A percentile compares a stretch with the other conserved stretches of the same genome.
Conservation (phyloP, 495 filamentous ascomycete species). For the Hypoxylon lienhwacheense region DNA sequence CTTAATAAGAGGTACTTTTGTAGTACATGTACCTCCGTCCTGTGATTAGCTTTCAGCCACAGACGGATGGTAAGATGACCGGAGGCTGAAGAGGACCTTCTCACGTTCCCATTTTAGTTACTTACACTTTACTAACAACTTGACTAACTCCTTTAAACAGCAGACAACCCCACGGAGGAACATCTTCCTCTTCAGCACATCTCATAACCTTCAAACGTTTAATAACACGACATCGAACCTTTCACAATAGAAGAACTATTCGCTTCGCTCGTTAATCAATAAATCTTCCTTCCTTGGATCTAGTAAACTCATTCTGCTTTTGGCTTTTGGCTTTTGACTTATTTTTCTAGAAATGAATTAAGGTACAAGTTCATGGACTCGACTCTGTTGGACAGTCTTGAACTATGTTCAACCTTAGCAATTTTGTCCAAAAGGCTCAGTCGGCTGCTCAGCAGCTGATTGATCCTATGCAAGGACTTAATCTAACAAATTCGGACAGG, state of each 20-base stretch:
- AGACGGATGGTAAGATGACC: not conserved
- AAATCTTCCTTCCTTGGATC: not conserved
- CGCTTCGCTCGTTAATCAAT: not conserved
- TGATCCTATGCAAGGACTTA: slow-evolving; percentile 73
- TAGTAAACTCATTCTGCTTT: slow-evolving; percentile 1
- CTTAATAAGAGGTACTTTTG: no score
- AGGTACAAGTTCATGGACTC: slow-evolving; percentile 32
- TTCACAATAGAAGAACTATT: not conserved
- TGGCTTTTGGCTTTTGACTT: not conserved
- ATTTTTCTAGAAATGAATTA: slow-evolving; percentile 36
- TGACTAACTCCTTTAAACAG: slow-evolving; percentile 9
- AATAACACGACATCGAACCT: slow-evolving; percentile 8
- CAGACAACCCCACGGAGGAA: slow-evolving; percentile 19
- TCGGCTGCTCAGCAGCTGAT: slow-evolving; percentile 74
- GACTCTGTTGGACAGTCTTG: slow-evolving; percentile 30
- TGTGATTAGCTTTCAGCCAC: slow-evolving; percentile 23
- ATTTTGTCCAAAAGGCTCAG: slow-evolving; percentile 88
- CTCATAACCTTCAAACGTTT: no score
- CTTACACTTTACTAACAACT: not conserved
- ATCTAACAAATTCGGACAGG: slow-evolving; percentile 66
- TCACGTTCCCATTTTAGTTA: not conserved
- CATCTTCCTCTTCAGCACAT: slow-evolving; percentile 1
- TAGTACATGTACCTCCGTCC: no score
- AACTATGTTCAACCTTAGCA: slow-evolving; percentile 73
- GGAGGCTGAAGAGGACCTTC: slow-evolving; percentile 9